Percentiles rank a stretch among this genome's conserved stretches.
Conservation (phyloP, 2,329 filamentous ascomycete species). For the Aaosphaeria arxii region DNA sequence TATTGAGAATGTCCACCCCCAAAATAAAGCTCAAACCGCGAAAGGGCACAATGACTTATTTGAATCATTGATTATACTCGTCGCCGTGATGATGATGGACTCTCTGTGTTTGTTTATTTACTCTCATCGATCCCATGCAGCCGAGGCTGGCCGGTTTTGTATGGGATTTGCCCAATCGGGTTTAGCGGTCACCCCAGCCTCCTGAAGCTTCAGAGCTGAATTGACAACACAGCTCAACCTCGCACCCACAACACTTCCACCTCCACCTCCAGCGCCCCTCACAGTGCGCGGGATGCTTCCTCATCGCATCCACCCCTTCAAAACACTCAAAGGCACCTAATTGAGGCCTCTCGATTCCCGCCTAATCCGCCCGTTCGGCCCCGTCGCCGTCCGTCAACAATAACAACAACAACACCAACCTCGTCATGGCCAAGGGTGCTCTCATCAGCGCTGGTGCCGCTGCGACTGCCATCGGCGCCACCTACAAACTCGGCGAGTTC, state of each 20-base stretch:
- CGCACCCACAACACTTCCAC: conserved; percentile 6
- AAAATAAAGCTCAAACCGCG: too few relatives aligned
- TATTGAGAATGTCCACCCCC: too few relatives aligned
- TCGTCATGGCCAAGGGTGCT: conserved; percentile 26
- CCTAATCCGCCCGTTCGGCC: background rate
- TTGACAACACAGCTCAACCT: conserved; percentile 13
- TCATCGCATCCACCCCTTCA: conserved; percentile 25
- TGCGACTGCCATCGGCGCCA: conserved; percentile 31
- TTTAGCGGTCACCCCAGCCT: conserved; percentile 8
- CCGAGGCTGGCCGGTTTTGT: too few relatives aligned
- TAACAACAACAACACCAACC: background rate
- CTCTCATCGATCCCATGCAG: too few relatives aligned
- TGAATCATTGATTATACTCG: too few relatives aligned
- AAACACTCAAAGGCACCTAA: conserved; percentile 10
- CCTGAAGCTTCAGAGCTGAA: conserved; percentile 19
- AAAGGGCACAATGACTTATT: too few relatives aligned
- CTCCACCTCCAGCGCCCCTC: conserved; percentile 15
- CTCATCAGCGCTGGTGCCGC: conserved; percentile 30
- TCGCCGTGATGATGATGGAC: too few relatives aligned
- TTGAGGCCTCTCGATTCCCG: conserved; percentile 1
- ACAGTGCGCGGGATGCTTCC: conserved; percentile 32
- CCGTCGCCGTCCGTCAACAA: background rate
- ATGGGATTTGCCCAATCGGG: too few relatives aligned
- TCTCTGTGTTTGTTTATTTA: too few relatives aligned
- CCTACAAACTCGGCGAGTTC: conserved; percentile 39